phyloP scores from a whole-genome alignment of 495 filamentous ascomycete genomes.

The Tetracladium marchalianum region DNA sequence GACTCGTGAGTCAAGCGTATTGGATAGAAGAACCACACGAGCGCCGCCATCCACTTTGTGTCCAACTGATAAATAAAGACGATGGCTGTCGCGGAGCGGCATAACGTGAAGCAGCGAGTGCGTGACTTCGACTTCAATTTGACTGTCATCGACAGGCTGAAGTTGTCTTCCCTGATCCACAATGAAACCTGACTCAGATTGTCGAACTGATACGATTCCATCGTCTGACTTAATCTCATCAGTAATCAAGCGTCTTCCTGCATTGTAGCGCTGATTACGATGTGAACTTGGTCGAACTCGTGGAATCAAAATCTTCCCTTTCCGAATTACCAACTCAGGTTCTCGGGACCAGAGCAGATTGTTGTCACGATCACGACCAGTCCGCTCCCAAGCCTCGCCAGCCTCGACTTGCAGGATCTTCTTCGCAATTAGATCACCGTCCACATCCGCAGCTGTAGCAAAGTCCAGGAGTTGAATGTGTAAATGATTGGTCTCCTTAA shows the following conservation, averaged over 20 bases:
- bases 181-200: too few relatives aligned
- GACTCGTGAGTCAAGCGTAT: too few relatives aligned
- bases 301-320: neutral
- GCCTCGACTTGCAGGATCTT: slow-evolving; percentile 20
- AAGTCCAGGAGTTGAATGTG: slow-evolving; percentile 24
- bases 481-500: slow-evolving; percentile 13
- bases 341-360: slow-evolving; percentile 3
- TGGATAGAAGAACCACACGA: too few relatives aligned
- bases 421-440: slow-evolving; percentile 12
- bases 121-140: too few relatives aligned
- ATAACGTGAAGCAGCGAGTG: too few relatives aligned
- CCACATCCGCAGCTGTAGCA: slow-evolving; percentile 13
- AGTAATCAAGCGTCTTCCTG: slow-evolving; percentile 2
- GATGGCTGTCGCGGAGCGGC: too few relatives aligned
- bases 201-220: too few relatives aligned
- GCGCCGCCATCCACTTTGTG: too few relatives aligned
- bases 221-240: too few relatives aligned
- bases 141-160: too few relatives aligned
- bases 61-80: too few relatives aligned
- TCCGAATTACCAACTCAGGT: neutral
- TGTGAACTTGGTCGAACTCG: neutral
- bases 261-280: slow-evolving; percentile 2
- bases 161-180: too few relatives aligned
- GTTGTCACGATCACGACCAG: slow-evolving; percentile 11
- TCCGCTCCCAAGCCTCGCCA: slow-evolving; percentile 16